Evolutionary conservation across 306 rosid genomes (phyloP), one percentile per base, ranked within the genome.

Genomic region (Cucumis melo): DNA sequence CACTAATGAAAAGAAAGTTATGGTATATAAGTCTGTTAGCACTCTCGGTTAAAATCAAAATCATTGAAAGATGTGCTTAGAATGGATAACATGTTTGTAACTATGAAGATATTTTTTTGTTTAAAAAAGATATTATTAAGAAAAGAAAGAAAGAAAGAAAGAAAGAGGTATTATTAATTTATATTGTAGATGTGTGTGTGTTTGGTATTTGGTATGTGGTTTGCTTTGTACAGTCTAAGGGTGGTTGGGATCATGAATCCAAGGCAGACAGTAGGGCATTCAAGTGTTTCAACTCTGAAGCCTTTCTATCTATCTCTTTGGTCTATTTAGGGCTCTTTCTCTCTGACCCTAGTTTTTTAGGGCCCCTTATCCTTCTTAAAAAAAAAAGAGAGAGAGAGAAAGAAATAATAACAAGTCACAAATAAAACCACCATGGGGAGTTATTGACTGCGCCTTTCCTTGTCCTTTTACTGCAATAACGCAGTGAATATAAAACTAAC

Each of bases 171-270:
- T 9, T 44, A 9, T 10, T 59, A 59, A 1, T 13, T 38, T 17
- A 65, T 65, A 36, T 38, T 1, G 16, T 38, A 65, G 16, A 15
- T 10, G 39, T 38, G 41, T 36, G n/a, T 64, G 46, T 36, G 38
- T 65, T 38, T 38, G 50, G 20, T 38, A 38, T 65, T 64, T 32
- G 36, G 36, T 32, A 32, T 32, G 4, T 3, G 20, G 5, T 5
- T 46, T 12, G 53, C 3, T 9, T 39, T 66, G 72, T 64, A 64
- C 48, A 64, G 12, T 24, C 67, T 71, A 77, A 2, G 16, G 66
- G 84, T 82, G 64, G 89, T 86, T 88, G 79, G 79, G 83, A 64
- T 85, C 86, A 90, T 85, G 85, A 85, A 75, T 82, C 84, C 80
- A 50, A 83, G 85, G 78, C 78, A 81, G 75, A 50, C 73, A 82